A percentile compares a stretch with the other conserved stretches of the same genome.
These are phyloP conservation scores for Teratosphaeria destructans DNA, from an alignment of 2,329 filamentous ascomycete species.

Conservation along the genomic window DNA sequence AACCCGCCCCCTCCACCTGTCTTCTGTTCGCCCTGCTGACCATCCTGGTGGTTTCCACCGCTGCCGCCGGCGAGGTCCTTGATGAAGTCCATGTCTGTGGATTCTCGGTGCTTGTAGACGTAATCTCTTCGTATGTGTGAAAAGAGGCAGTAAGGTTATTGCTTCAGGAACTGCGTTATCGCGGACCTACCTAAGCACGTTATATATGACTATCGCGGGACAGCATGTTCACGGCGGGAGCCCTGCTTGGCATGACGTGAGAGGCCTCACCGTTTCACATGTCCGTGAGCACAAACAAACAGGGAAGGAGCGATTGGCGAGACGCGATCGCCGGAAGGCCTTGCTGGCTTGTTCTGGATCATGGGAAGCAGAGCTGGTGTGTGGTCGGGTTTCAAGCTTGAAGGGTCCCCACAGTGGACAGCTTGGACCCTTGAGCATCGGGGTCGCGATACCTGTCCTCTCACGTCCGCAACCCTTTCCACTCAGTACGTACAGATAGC, in stretches of 20 bases:
- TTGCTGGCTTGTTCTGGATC: background rate
- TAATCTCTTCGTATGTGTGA: background rate
- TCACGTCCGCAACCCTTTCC: background rate
- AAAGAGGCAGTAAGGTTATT: background rate
- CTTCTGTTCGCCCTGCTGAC: slow-evolving; percentile 25
- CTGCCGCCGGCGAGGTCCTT: slow-evolving; percentile 36
- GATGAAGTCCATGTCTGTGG: slow-evolving; percentile 36
- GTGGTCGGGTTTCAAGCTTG: background rate
- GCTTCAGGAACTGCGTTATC: background rate
- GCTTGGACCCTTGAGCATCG: background rate
- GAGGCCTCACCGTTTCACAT: background rate
- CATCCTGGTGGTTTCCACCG: slow-evolving; percentile 20
- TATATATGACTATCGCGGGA: background rate
- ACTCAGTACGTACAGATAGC: slow-evolving; percentile 10
- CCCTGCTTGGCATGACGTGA: background rate
- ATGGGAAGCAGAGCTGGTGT: background rate
- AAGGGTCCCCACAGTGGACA: background rate
- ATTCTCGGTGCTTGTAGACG: background rate
- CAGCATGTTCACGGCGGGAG: background rate
- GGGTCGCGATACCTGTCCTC: background rate
- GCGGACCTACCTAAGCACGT: background rate
- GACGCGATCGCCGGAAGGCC: background rate
- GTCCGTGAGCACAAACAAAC: background rate
- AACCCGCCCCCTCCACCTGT: slow-evolving; percentile 10
- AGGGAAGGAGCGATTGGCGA: background rate